Base-by-base conservation (phyloP, 495 filamentous ascomycete species). In the Xeromyces bisporus region DNA sequence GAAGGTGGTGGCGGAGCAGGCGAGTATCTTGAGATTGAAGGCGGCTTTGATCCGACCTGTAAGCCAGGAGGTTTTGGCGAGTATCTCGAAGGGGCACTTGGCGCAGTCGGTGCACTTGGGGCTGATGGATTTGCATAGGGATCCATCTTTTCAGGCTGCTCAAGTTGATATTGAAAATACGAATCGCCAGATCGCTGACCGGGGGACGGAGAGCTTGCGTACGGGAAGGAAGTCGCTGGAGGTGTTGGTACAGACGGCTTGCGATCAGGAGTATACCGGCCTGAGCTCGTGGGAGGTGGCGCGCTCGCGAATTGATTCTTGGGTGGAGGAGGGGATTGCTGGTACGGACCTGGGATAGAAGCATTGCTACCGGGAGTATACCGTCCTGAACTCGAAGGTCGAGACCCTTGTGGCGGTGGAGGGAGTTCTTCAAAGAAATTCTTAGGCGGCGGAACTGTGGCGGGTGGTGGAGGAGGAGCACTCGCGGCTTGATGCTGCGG, bases 341-440 rank as follows among this genome's bases (percentile, higher is more conserved):
- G 40, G 7, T 30, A 18, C 9, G n/a, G 23, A 28, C 24, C 39
- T 4, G 34, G 16, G 2, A 42, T 28, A 14, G 47, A 37, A 16
- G 47, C 35, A 37, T 33, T 44, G 14, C 48, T 38, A 23, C 53
- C 51, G 15, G 69, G 69, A 9, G 66, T 64, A 47, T 73, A 73
- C 24, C 66, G 59, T 2, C 66, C 59, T 16, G 51, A 51, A 39
- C 45, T 67, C 4, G 51, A 38, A 35, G 55, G 54, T 13, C 60
- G 43, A 43, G 62, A 65, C 15, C 66, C 67, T 42, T 12, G 68
- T 46, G 3, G 62, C 43, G 15, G 78, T 2, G 83, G 82, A 26
- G 89, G 89, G 32, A 89, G 58, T 17, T 91, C 82, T 45, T 84
- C 82, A 40, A 85, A 94, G 49, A 94, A 94, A 31, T 71, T 73